Evolutionary conservation across 1,284 basidiomycete species (phyloP), one percentile per base, ranked within the genome.

Genomic region (Ceratobasidium sp.): DNA sequence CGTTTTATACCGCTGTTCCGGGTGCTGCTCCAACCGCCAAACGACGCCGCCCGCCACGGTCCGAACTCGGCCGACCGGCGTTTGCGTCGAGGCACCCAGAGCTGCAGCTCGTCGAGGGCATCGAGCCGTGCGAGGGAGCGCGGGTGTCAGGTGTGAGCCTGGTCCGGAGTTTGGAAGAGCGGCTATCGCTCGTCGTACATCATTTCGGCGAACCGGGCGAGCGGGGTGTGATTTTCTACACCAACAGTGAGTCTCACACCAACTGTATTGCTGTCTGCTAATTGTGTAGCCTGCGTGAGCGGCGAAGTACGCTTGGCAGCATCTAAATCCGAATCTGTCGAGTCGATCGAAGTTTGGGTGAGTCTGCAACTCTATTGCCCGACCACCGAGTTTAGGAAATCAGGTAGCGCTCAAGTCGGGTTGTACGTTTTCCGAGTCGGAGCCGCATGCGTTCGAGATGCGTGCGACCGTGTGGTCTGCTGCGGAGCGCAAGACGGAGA

Each of bases 271-370:
- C 7, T 13, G 10, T n/a, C 31, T 17, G 43, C 29, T 7, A 13
- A 7, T 12, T 7, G 8, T 67, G 15, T 32, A 67, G 62, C 62
- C 15, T 40, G n/a, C 8, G 40, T 67, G 3, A 67, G 47, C 15
- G 60, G 60, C 20, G 60, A 64, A 52, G 47, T 64, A 10, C 60
- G 60, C 15, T n/a, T 64, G 8, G 27, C 22, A 13, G 34, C 42
- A 6, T 52, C 60, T 22, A 64, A 64, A 34, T 47, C 45, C 22
- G 60, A 64, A 2, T 25, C 60, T 8, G 52, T 64, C 31, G 60
- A 64, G 17, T 64, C 60, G 15, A 64, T 64, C 15, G 27, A 64
- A 1, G 60, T 64, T 0, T 52, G 47, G 60, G 60, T 64, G 35
- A 38, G 60, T 50, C 47, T 40, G 10, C 38, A 8, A 2, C 13